Percentiles rank a stretch among this genome's conserved stretches.
These are phyloP conservation scores for Lagenidium sp. DNA, from an alignment of 352 stramenopile genomes.

Conservation along the genomic window DNA sequence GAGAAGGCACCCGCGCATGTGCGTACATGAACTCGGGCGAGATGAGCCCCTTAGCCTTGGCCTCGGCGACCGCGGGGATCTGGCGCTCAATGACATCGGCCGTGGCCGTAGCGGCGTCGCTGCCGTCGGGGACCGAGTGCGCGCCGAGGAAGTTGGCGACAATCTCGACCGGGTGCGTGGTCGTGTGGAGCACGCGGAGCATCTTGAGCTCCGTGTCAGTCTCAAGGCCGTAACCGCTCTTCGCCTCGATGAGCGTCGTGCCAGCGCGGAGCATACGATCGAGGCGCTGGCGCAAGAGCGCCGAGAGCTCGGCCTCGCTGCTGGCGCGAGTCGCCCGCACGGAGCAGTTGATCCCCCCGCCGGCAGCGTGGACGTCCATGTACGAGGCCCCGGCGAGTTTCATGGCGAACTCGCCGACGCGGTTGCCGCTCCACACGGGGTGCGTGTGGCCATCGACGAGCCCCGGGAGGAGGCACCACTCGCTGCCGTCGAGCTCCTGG, in stretches of 20 bases:
- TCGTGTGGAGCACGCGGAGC: constrained; percentile 67
- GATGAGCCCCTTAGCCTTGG: constrained; percentile 60
- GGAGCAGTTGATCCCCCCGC: constrained; percentile 73
- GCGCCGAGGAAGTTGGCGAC: constrained; percentile 69
- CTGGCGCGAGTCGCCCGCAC: constrained; percentile 62
- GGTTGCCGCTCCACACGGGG: constrained; percentile 77
- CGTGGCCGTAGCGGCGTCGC: constrained; percentile 47
- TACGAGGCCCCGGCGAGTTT: constrained; percentile 81
- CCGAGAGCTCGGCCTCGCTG: constrained; percentile 48
- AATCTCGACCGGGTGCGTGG: constrained; percentile 56
- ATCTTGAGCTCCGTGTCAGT: constrained; percentile 80
- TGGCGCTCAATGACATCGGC: constrained; percentile 67
- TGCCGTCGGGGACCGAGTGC: constrained; percentile 70
- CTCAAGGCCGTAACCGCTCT: constrained; percentile 81
- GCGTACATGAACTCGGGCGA: constrained; percentile 73
- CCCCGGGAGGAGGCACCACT: constrained; percentile 60
- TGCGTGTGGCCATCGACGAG: constrained; percentile 82
- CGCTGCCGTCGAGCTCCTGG: constrained; percentile 54
- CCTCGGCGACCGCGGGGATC: constrained; percentile 54
- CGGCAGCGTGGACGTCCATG: constrained; percentile 75
- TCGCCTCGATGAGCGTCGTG: constrained; percentile 74
- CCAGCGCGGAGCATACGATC: constrained; percentile 68
- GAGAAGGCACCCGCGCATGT: neutral
- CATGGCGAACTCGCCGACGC: constrained; percentile 83
- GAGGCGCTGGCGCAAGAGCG: constrained; percentile 37